Base-by-base conservation (phyloP, 768 basidiomycete genomes). In the Termitomyces sp. region DNA sequence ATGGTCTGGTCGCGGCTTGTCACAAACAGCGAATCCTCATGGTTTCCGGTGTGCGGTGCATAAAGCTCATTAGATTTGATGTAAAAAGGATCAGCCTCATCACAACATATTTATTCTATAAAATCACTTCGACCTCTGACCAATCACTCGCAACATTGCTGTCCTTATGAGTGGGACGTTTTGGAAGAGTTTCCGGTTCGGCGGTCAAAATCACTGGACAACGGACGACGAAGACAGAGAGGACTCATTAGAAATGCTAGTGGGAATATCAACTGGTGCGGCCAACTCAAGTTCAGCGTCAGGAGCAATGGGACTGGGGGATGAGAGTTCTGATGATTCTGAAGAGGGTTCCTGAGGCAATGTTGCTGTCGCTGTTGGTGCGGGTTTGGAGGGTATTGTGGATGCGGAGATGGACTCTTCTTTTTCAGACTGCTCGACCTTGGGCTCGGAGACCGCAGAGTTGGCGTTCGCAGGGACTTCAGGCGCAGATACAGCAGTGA, bases 81-180 rank as follows among this genome's bases (percentile, higher is more conserved):
- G n/a, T n/a, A n/a, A n/a, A n/a, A n/a, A n/a, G n/a, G n/a, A n/a
- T n/a, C n/a, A n/a, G n/a, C n/a, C n/a, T n/a, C n/a, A n/a, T n/a
- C n/a, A n/a, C n/a, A n/a, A n/a, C n/a, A n/a, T n/a, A n/a, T n/a
- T n/a, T n/a, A n/a, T n/a, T n/a, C n/a, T n/a, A n/a, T n/a, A n/a
- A n/a, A n/a, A n/a, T n/a, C n/a, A n/a, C 75, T 16, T 76, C 75
- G 32, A 77, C 64, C 45, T 76, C 74, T 2, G 70, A 73, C 76
- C 76, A 77, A 54, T 75, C 76, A 50, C 72, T 74, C 5, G 62
- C 69, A 33, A 68, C 70, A 25, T 68, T 67, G 39, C 57, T 54
- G 15, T 62, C 64, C 15, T 61, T 59, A 13, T 43, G 27, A 42
- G 46, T 47, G 9, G 54, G 52, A n/a, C 54, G 53, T 43, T 53